Evolutionary conservation across 2,329 filamentous ascomycete genomes (phyloP), one percentile per base, ranked within the genome.

Genomic region (Leptographium wingfieldii): DNA sequence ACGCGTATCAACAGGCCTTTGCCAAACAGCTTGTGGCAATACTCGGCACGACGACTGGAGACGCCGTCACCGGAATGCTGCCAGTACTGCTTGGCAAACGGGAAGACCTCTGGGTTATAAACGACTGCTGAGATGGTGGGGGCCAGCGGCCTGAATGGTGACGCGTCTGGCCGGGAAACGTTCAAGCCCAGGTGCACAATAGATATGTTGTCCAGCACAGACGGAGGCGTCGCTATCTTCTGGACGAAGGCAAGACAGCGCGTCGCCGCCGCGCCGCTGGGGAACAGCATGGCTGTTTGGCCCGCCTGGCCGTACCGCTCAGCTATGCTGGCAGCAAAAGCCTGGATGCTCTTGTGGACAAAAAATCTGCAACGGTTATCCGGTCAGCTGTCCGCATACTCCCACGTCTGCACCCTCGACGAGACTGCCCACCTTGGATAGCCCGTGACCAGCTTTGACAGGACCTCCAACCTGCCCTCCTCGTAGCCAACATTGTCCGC

Each of bases 41-140:
- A 96, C 69, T 96, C 92, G 40, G 90, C 92, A 49, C 91, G 83
- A 56, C 94, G 85, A 70, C 92, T 96, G 0, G 92, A 96, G 16
- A 96, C 80, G 19, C 94, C 94, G 63, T 96, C 92, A 25, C 94
- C 94, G 0, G 89, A 88, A 71, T 99, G 94, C 71, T 97, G 94
- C 94, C 94, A 99, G 68, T 95, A 96, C 67, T 91, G 83, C 72
- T 96, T 97, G n/a, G 90, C 89, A 61, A 88, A 72, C 5, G 82
- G 74, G 66, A 86, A 92, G 22, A 83, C 74, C 14, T 84, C 81
- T 54, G 80, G 76, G 0, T 85, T 82, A 66, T 87, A 90, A 51
- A 97, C 69, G 3, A 96, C 84, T 29, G 84, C 85, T 1, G 81
- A 87, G 27, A 92, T 75, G 11, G 79, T 76, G 0, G 86, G 85